Evolutionary conservation across 192 early-diverging fungal genomes (phyloP), one percentile per base, ranked within the genome.

Genomic region (Podila minutissima): DNA sequence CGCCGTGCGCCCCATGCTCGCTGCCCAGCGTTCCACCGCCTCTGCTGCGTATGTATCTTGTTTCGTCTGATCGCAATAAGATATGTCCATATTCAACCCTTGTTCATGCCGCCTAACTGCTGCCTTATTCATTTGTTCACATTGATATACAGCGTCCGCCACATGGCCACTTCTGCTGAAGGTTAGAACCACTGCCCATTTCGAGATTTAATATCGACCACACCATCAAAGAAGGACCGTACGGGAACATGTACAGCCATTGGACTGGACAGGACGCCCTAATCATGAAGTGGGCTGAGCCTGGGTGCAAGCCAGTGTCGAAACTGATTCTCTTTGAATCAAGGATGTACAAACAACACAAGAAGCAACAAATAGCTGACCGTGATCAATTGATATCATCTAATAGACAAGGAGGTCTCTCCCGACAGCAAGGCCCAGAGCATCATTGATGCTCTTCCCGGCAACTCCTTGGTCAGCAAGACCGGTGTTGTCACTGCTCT

Each of bases 371-470:
- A 15, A 31, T 32, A 17, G 19, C 28, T 65, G 19, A 41, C 19
- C 20, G 26, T 37, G 41, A 28, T 2, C 49, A 32, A 12, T 13
- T 49, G n/a, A 6, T 35, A 24, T 55, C 20, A 26, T 26, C 24
- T 28, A 61, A 8, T 64, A 79, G 82, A 76, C 74, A 79, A 72
- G 72, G 69, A 74, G 74, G 83, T 84, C 65, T 89, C 91, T 19
- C 94, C 97, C 51, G 91, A 91, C 74, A 84, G 91, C 72, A 94
- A 94, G 87, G 97, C 97, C 59, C 86, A 91, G 84, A 94, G 93
- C 86, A 91, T 99, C 72, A 92, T 99, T 82, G 95, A 97, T 72
- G 83, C 94, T 35, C 94, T 98, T 73, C 97, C 97, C 63, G 97
- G 97, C 29, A 91, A 95, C 72, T 92, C 90, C 63, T 81, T 95